phyloP scores from a whole-genome alignment of 345 rosid genomes.

The Cardamine chenopodiifolia region DNA sequence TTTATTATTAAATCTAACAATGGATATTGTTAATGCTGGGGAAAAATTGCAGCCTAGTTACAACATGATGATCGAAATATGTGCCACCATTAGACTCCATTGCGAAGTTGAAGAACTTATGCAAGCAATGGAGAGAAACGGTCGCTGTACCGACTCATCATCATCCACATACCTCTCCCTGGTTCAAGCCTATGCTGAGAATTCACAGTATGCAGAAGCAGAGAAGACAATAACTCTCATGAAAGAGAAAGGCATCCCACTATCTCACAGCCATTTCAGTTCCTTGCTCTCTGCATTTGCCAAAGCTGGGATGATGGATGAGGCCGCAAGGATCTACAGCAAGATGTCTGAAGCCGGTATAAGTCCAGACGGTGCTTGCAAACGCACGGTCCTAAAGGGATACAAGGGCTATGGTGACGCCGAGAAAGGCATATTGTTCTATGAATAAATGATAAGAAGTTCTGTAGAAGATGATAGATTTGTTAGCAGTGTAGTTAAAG shows the following conservation, averaged over 20 bases:
- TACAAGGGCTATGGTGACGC: conserved; percentile 58
- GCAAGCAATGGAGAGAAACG: conserved; percentile 60
- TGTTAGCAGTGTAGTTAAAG: conserved; percentile 59
- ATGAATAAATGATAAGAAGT: conserved; percentile 51
- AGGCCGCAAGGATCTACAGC: conserved; percentile 61
- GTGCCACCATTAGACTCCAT: conserved; percentile 52
- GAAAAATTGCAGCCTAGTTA: conserved; percentile 61
- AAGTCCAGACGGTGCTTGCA: conserved; percentile 57
- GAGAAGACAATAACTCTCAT: conserved; percentile 58
- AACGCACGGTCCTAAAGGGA: conserved; percentile 60
- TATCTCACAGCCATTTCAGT: conserved; percentile 59
- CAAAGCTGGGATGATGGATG: conserved; percentile 59
- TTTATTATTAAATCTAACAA: not conserved
- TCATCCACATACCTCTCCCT: conserved; percentile 56
- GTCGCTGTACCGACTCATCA: conserved; percentile 56
- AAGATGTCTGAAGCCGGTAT: conserved; percentile 47
- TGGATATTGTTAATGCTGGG: not conserved
- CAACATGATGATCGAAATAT: conserved; percentile 63
- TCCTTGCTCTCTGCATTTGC: conserved; percentile 55
- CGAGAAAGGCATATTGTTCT: conserved; percentile 58
- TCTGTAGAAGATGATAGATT: conserved; percentile 52
- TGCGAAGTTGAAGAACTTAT: conserved; percentile 58
- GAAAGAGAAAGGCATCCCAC: conserved; percentile 55
- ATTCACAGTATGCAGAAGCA: conserved; percentile 58
- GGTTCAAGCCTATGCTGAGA: conserved; percentile 60